phyloP scores from a whole-genome alignment of 2,329 filamentous ascomycete species.

The Paecilomyces sp. region DNA sequence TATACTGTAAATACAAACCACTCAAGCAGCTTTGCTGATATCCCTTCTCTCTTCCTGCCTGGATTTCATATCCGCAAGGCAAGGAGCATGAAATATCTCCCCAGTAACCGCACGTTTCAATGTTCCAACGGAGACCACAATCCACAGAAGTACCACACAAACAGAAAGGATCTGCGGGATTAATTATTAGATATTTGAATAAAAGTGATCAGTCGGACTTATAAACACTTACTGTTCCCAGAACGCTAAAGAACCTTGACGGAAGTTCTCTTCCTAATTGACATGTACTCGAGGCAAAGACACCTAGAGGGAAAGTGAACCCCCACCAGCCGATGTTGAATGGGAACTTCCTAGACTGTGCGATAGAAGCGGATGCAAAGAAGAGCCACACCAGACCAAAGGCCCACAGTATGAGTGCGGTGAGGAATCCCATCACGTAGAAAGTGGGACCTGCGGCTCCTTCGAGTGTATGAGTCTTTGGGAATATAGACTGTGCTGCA shows the following conservation, averaged over 20 bases:
- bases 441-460: slow-evolving; percentile 22
- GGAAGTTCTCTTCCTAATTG: slow-evolving; percentile 44
- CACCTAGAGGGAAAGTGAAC: slow-evolving; percentile 54
- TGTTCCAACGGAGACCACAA: slow-evolving; percentile 46
- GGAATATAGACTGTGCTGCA: slow-evolving; percentile 34
- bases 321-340: slow-evolving; percentile 61
- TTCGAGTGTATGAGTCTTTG: slow-evolving; percentile 24
- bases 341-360: slow-evolving; percentile 36
- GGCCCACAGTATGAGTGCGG: slow-evolving; percentile 31
- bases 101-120: slow-evolving; percentile 42
- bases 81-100: slow-evolving; percentile 49
- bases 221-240: slow-evolving; percentile 41
- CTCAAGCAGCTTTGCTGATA: background rate
- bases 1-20: background rate
- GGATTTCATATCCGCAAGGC: slow-evolving; percentile 34
- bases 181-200: slow-evolving; percentile 1
- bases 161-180: slow-evolving; percentile 39
- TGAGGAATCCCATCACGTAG: slow-evolving; percentile 28
- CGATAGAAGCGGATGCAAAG: slow-evolving; percentile 30
- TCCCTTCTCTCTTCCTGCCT: slow-evolving; percentile 5
- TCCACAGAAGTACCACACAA: slow-evolving; percentile 49
- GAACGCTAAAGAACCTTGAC: slow-evolving; percentile 48
- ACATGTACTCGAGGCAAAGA: slow-evolving; percentile 44
- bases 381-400: slow-evolving; percentile 36
- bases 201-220: background rate